Percentiles rank a stretch among this genome's conserved stretches.
Conservation (phyloP, 2,329 filamentous ascomycete genomes). For the Calonectria multiphialidica region DNA sequence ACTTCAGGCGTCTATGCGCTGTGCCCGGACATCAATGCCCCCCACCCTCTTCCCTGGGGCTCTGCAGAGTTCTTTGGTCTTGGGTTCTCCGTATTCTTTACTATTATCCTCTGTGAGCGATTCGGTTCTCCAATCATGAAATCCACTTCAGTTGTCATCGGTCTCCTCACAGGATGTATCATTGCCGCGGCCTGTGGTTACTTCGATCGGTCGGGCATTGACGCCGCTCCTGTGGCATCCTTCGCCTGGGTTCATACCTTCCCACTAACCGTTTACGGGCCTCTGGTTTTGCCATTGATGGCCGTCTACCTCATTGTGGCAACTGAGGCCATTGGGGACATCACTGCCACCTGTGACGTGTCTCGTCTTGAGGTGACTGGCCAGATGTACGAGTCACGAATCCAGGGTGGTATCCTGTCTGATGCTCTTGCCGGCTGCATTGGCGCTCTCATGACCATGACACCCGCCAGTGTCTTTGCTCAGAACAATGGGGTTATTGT, state of each 20-base stretch:
- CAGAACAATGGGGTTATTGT: constrained; percentile 91
- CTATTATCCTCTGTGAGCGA: constrained; percentile 84
- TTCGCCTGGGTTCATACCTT: constrained; percentile 88
- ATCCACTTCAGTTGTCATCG: constrained; percentile 80
- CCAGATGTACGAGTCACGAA: constrained; percentile 77
- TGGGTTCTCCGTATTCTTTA: constrained; percentile 83
- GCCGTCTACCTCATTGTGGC: constrained; percentile 79
- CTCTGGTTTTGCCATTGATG: constrained; percentile 79
- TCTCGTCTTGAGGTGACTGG: constrained; percentile 81
- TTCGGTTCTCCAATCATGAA: constrained; percentile 90
- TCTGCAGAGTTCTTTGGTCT: constrained; percentile 82
- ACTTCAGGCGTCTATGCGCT: constrained; percentile 69
- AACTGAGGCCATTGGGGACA: constrained; percentile 84
- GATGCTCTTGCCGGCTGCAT: constrained; percentile 83
- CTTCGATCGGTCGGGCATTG: constrained; percentile 80
- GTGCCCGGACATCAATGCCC: constrained; percentile 77
- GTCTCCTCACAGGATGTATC: constrained; percentile 80
- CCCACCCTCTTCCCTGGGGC: constrained; percentile 82
- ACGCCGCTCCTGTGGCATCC: constrained; percentile 76
- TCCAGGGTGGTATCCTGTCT: constrained; percentile 83
- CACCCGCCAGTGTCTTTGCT: constrained; percentile 83
- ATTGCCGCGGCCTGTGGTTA: constrained; percentile 84
- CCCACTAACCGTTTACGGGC: constrained; percentile 77
- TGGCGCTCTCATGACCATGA: constrained; percentile 82
- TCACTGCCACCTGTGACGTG: constrained; percentile 86